These are phyloP conservation scores for Neonectria neomacrospora DNA, from an alignment of 2,329 filamentous ascomycete species.

Conservation along the genomic window DNA sequence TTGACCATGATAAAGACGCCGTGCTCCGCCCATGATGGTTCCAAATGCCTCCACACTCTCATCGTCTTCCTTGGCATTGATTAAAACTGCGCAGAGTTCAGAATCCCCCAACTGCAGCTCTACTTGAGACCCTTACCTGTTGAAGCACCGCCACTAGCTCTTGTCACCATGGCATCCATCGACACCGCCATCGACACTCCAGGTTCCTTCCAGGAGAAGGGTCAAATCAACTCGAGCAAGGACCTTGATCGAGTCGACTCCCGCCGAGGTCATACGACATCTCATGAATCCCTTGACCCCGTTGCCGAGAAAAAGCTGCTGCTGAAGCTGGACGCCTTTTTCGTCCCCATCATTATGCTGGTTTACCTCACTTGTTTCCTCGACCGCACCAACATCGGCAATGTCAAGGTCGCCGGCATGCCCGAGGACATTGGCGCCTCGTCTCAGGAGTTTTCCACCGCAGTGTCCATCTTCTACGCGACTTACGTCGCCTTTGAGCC, in stretches of 20 bases:
- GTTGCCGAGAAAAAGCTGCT: constrained; percentile 45
- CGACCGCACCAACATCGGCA: constrained; percentile 63
- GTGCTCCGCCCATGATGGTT: neutral
- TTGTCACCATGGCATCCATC: constrained; percentile 1
- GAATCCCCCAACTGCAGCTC: neutral
- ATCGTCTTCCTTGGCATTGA: neutral
- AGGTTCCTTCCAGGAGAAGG: neutral
- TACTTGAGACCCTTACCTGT: too few species aligned
- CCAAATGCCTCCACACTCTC: neutral
- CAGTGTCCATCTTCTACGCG: constrained; percentile 48
- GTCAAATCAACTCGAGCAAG: neutral
- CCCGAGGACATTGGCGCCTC: constrained; percentile 48
- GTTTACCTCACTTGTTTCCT: constrained; percentile 66
- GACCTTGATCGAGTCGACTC: neutral
- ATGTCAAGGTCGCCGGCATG: constrained; percentile 49
- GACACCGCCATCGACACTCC: neutral
- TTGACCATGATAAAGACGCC: neutral
- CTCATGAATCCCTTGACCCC: constrained; percentile 39
- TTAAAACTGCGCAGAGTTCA: neutral
- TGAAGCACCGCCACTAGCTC: neutral
- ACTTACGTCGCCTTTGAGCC: constrained; percentile 48
- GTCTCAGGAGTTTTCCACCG: constrained; percentile 47
- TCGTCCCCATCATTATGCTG: constrained; percentile 61
- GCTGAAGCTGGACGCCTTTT: constrained; percentile 47
- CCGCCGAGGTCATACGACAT: neutral